Percentiles rank a stretch among this genome's conserved stretches.
Evolutionary conservation across 2,329 filamentous ascomycete species (phyloP).

Genomic region (Botryotinia globosa): DNA sequence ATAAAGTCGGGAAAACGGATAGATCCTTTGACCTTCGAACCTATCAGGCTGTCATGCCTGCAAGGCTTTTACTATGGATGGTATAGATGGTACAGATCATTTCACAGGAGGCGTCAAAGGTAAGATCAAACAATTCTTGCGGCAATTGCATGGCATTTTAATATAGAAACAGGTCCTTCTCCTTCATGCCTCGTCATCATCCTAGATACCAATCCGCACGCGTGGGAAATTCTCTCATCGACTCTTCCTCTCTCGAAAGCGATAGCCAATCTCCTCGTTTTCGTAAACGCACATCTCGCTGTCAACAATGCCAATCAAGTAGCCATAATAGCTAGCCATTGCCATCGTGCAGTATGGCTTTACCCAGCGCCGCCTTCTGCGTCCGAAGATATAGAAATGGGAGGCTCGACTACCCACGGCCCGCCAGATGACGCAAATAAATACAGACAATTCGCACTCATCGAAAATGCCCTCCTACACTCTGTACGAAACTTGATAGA

Average conservation of each 20-base stretch:
- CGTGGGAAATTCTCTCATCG: constrained; percentile 77
- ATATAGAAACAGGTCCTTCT: constrained; percentile 46
- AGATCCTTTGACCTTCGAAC: background rate
- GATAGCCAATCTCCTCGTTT: constrained; percentile 86
- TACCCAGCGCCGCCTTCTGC: constrained; percentile 60
- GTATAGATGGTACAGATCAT: constrained; percentile 60
- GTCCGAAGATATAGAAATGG: constrained; percentile 59
- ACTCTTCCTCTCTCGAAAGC: constrained; percentile 78
- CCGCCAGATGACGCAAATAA: constrained; percentile 65
- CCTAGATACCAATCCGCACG: constrained; percentile 93
- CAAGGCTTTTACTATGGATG: constrained; percentile 53
- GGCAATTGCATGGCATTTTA: constrained; percentile 9
- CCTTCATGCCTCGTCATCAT: constrained; percentile 88
- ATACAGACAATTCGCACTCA: constrained; percentile 84
- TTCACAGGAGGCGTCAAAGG: constrained; percentile 48
- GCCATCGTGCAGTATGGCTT: constrained; percentile 81
- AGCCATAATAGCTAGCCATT: constrained; percentile 85
- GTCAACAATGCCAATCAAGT: constrained; percentile 93
- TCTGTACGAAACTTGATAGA: constrained; percentile 73
- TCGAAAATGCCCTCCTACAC: constrained; percentile 75
- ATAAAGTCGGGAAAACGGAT: background rate
- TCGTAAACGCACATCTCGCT: constrained; percentile 93
- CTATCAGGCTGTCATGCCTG: constrained; percentile 27
- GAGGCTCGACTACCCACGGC: constrained; percentile 40
- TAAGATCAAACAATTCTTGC: constrained; percentile 35